Base-by-base conservation (phyloP, 768 basidiomycete species). In the Scleroderma citrinum region DNA sequence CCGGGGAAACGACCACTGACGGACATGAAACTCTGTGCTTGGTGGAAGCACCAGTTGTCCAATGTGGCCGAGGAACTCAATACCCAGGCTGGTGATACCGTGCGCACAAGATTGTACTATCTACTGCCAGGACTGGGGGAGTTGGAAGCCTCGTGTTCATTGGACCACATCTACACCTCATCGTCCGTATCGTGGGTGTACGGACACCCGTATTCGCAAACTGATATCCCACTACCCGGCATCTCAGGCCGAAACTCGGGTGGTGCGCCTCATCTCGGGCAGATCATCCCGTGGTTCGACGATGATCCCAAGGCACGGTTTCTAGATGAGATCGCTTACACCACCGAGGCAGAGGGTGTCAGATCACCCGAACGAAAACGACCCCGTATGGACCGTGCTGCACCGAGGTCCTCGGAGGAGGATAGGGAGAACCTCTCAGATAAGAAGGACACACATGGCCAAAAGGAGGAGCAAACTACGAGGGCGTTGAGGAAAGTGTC, bases 271-370 rank as follows among this genome's bases (percentile, higher is more conserved):
- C 56, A 55, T 65, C 70, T 94, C 26, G 91, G 87, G 1, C 76
- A 82, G 47, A 78, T 78, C 45, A 85, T 99, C 19, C 96, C 96
- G 2, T 85, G 80, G 48, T 92, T 98, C 61, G 88, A 92, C n/a
- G 96, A 99, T 59, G 93, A 96, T 65, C 94, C 96, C 7, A 97
- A 98, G 67, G 82, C 88, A 48, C 80, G 96, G 16, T 97, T 97
- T 65, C 68, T 99, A 63, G 87, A 90, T 64, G 93, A 96, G 67
- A 81, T 97, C 46, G 89, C 85, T 36, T 83, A 79, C 54, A 87
- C 79, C 7, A 80, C 76, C 42, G 77, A 81, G 42, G 79, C 71
- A 47, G 78, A 77, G 38, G 75, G 72, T 1, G 64, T 85, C 50
- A 76, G 70, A 59, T 82, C 84, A 8, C 85, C 85, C 3, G 71